phyloP scores from a whole-genome alignment of 164 flowering plant genomes.

The Warburgia ugandensis region DNA sequence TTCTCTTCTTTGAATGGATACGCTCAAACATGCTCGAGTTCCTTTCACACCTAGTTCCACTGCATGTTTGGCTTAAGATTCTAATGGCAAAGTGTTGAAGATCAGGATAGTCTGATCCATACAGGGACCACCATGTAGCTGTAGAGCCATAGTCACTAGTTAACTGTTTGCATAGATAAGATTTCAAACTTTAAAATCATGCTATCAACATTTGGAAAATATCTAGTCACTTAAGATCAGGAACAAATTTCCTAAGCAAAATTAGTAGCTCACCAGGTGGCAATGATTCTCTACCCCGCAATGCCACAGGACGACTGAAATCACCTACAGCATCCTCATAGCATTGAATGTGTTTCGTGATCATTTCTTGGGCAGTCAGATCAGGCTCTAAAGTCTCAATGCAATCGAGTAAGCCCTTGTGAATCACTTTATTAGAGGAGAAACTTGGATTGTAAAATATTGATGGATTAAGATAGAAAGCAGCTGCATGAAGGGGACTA shows the following conservation, averaged over 20 bases:
- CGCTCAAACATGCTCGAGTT: constrained; percentile 57
- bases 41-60: constrained; percentile 62
- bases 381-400: constrained; percentile 36
- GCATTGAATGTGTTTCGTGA: constrained; percentile 26
- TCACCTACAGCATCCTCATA: constrained; percentile 39
- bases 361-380: constrained; percentile 27
- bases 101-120: constrained; percentile 39
- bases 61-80: constrained; percentile 76
- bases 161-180: too few relatives aligned
- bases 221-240: background rate
- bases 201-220: background rate
- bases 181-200: background rate
- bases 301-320: constrained; percentile 35
- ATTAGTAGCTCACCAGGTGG: constrained; percentile 27
- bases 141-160: too few relatives aligned
- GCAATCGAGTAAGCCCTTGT: constrained; percentile 39
- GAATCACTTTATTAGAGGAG: constrained; percentile 23
- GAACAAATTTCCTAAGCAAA: background rate
- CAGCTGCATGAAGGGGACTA: constrained; percentile 44
- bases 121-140: constrained; percentile 48
- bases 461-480: constrained; percentile 35
- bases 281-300: constrained; percentile 29
- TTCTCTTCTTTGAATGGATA: constrained; percentile 34
- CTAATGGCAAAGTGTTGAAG: constrained; percentile 70
- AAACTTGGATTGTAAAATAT: constrained; percentile 25